Conservation (phyloP, 2,329 filamentous ascomycete species). For the Aspergillus sp. region DNA sequence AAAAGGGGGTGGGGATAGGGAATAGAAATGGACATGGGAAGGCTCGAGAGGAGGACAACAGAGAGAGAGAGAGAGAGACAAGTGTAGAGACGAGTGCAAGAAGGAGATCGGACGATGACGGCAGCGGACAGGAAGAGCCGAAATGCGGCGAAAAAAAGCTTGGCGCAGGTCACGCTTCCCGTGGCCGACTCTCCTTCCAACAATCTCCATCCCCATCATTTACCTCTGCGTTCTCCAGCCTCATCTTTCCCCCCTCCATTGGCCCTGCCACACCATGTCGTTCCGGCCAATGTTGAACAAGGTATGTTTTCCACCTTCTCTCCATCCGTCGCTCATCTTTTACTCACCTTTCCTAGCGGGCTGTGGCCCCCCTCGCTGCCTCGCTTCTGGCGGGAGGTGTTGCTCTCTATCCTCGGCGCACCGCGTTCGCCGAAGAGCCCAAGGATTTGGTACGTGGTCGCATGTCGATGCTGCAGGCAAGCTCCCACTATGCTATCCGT, state of each 20-base stretch:
- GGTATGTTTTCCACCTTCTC: slow-evolving; percentile 25
- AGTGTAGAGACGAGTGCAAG: slow-evolving; percentile 1
- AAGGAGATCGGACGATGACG: slow-evolving; percentile 23
- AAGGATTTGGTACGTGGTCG: slow-evolving; percentile 29
- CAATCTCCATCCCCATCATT: slow-evolving; percentile 10
- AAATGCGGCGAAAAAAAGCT: slow-evolving; percentile 26
- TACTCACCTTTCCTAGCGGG: slow-evolving; percentile 32
- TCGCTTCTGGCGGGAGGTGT: slow-evolving; percentile 40
- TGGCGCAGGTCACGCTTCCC: slow-evolving; percentile 18
- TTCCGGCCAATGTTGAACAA: slow-evolving; percentile 41
- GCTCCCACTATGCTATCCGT: background rate
- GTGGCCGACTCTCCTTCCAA: slow-evolving; percentile 8
- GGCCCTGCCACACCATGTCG: slow-evolving; percentile 32
- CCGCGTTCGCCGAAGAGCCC: slow-evolving; percentile 43
- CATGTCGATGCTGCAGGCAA: background rate
- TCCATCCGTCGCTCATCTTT: slow-evolving; percentile 9
- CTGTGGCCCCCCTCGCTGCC: slow-evolving; percentile 39
- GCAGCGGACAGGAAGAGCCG: slow-evolving; percentile 20
- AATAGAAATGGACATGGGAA: background rate
- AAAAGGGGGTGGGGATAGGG: slow-evolving; percentile 4
- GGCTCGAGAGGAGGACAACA: background rate
- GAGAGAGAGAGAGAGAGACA: slow-evolving; percentile 2
- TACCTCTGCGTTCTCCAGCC: slow-evolving; percentile 21
- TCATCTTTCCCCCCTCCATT: slow-evolving; percentile 21
- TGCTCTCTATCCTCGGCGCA: slow-evolving; percentile 39